A percentile compares a stretch with the other conserved stretches of the same genome.
phyloP scores from a whole-genome alignment of 2,329 filamentous ascomycete species.

The Gnomoniopsis smithogilvyi region DNA sequence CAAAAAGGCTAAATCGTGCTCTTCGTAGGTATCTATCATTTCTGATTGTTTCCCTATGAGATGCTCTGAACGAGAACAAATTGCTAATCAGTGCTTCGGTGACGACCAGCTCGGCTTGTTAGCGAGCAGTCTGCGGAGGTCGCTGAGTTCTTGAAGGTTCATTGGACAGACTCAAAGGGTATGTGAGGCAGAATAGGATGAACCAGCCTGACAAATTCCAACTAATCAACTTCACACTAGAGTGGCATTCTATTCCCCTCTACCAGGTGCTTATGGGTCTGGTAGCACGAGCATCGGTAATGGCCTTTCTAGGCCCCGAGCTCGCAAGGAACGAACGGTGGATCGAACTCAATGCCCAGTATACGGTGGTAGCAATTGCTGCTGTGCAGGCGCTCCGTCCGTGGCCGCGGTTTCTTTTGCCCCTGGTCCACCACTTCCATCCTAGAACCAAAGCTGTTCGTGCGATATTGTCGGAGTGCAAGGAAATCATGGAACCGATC shows the following conservation, averaged over 20 bases:
- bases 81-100: not conserved
- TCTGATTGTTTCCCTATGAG: not conserved
- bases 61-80: not conserved
- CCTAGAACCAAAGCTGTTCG: not conserved
- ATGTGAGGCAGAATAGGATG: not conserved
- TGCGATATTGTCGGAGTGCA: not conserved
- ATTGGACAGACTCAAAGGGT: not conserved
- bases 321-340: not conserved
- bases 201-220: not conserved
- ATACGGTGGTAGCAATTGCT: not conserved
- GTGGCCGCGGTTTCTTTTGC: not conserved
- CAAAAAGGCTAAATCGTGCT: not conserved
- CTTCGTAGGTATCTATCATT: not conserved
- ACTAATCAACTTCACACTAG: not conserved
- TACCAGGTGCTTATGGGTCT: not conserved
- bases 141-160: not conserved
- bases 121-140: not conserved
- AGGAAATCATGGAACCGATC: not conserved
- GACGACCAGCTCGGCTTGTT: not conserved
- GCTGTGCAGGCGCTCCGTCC: not conserved
- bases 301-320: not conserved
- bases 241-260: not conserved
- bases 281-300: not conserved
- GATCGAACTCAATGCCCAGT: not conserved
- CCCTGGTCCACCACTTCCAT: not conserved